A percentile compares a stretch with the other conserved stretches of the same genome.
phyloP scores from a whole-genome alignment of 805 yeast genomes.

The Zygosaccharomyces bisporus region DNA sequence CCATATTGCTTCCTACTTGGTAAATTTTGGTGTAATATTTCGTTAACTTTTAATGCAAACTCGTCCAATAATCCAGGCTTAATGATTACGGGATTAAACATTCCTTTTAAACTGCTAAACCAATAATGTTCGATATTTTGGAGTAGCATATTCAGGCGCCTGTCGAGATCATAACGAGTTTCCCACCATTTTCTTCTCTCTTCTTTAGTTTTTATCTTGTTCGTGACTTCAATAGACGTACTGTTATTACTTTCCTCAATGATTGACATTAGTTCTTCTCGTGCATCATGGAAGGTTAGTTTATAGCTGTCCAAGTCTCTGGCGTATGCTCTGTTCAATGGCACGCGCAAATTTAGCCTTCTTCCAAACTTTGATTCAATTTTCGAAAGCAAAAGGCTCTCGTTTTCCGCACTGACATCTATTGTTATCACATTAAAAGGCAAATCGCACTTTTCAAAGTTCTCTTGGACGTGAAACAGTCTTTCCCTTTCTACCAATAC shows the following conservation, averaged over 20 bases:
- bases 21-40: slow-evolving; percentile 42
- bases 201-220: slow-evolving; percentile 49
- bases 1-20: slow-evolving; percentile 44
- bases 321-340: slow-evolving; percentile 49
- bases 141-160: slow-evolving; percentile 50
- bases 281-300: slow-evolving; percentile 45
- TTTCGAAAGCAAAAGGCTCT: slow-evolving; percentile 54
- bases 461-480: slow-evolving; percentile 9
- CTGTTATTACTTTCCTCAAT: slow-evolving; percentile 59
- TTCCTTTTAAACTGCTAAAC: slow-evolving; percentile 73
- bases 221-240: slow-evolving; percentile 52
- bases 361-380: slow-evolving; percentile 31
- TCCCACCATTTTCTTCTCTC: slow-evolving; percentile 79
- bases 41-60: slow-evolving; percentile 40
- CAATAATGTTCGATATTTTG: slow-evolving; percentile 56
- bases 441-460: slow-evolving; percentile 5
- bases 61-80: slow-evolving; percentile 26
- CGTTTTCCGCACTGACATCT: slow-evolving; percentile 55
- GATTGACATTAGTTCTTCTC: slow-evolving; percentile 46
- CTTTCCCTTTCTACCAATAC: slow-evolving; percentile 4
- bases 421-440: slow-evolving; percentile 45
- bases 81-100: slow-evolving; percentile 44
- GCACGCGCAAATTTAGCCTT: slow-evolving; percentile 55
- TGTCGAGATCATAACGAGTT: slow-evolving; percentile 58
- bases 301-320: slow-evolving; percentile 43